A percentile compares a stretch with the other conserved stretches of the same genome.
phyloP scores from a whole-genome alignment of 2,329 filamentous ascomycete genomes.

The Calonectria crousiana region DNA sequence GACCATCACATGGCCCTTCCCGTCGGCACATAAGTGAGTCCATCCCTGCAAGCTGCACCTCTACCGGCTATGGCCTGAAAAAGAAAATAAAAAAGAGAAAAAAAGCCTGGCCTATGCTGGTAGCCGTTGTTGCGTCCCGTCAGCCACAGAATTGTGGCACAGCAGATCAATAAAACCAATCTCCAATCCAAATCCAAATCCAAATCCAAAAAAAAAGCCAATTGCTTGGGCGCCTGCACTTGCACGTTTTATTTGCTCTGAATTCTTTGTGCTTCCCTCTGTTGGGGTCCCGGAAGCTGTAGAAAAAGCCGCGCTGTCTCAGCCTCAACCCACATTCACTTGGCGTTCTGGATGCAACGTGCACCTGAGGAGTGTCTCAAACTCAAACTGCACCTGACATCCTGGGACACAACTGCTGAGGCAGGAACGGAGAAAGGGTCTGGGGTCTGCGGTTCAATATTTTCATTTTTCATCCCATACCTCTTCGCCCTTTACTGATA shows the following conservation, averaged over 20 bases:
- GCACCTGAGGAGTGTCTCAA: conserved; percentile 23
- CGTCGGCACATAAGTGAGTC: neutral
- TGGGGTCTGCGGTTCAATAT: neutral
- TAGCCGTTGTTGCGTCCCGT: neutral
- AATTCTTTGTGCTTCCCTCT: neutral
- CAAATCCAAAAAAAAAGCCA: neutral
- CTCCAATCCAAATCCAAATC: no score
- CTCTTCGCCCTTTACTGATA: neutral
- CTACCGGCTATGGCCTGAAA: neutral
- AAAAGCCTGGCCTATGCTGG: neutral
- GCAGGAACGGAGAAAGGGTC: neutral
- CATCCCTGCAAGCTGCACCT: neutral
- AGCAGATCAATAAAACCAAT: neutral
- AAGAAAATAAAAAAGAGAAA: no score
- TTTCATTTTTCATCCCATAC: conserved; percentile 14
- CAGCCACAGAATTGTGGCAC: neutral
- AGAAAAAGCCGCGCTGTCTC: neutral
- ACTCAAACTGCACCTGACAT: conserved; percentile 7
- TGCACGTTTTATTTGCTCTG: neutral
- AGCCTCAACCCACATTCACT: neutral
- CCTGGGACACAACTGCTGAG: neutral
- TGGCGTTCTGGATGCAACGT: conserved; percentile 20
- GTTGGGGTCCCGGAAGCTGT: neutral
- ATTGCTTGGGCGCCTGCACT: neutral
- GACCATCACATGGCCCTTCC: conserved; percentile 2